Evolutionary conservation across 2,329 filamentous ascomycete genomes (phyloP), one percentile per base, ranked within the genome.

Genomic region (Nothopassalora personata): DNA sequence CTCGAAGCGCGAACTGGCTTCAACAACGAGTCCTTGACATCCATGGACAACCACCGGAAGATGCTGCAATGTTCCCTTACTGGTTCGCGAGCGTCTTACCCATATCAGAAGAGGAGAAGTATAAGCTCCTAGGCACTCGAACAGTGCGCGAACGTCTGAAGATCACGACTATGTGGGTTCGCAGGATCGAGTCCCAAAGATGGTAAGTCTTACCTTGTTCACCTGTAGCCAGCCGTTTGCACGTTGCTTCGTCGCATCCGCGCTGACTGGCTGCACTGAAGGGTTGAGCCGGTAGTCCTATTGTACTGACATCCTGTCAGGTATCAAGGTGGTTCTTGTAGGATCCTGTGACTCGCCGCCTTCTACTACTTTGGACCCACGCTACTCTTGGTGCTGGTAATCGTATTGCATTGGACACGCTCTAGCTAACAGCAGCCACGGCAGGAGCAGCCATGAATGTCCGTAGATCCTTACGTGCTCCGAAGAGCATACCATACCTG

Each of bases 21-120:
- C 84, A 89, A 57, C 81, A 86, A 45, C 83, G 87, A 8, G 86
- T 92, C 34, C 77, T 92, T 31, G 77, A 84, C 33, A 85, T 89
- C 5, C 94, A 93, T 64, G 91, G 91, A 11, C 84, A 88, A 59
- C 87, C 87, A 19, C 91, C 91, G 0, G 79, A 83, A 15, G 90
- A 96, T 68, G 86, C 90, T 0, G 86, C 86, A 3, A 73, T 84
- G 1, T 94, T 96, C 65, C 89, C 91, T 0, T 96, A 91, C 81
- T 97, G 92, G 92, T 88, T 96, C 65, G 91, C 89, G 9, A 90
- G 85, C 68, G 86, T 94, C 19, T 74, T 96, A 11, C 91, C 91
- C 0, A 85, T 94, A 39, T 81, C 83, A 13, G 89, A 94, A 28
- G 77, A 85, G 30, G 88, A 94, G 67, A 95, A 93, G 71, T 95